phyloP scores from a whole-genome alignment of 768 basidiomycete genomes.

The Arthromyces matolae region DNA sequence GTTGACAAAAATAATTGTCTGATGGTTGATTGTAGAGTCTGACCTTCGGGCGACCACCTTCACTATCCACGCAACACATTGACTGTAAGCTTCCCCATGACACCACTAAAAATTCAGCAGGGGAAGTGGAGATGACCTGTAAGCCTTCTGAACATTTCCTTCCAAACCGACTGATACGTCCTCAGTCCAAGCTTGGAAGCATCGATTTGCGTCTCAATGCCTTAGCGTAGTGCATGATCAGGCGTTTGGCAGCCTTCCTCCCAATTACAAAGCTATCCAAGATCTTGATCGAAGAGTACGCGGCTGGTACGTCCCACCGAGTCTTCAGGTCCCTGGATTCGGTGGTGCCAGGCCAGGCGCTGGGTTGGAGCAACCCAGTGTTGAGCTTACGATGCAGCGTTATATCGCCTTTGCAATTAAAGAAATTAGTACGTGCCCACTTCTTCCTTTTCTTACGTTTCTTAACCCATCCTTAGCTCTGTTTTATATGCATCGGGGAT shows the following conservation, averaged over 20 bases:
- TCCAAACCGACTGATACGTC: background rate
- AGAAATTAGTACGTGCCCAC: slow-evolving; percentile 54
- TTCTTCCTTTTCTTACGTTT: background rate
- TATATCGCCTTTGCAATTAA: slow-evolving; percentile 64
- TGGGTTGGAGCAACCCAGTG: slow-evolving; percentile 43
- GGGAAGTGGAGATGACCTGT: slow-evolving; percentile 64
- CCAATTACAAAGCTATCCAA: slow-evolving; percentile 57
- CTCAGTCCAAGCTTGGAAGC: slow-evolving; percentile 67
- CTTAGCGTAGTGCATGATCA: slow-evolving; percentile 63
- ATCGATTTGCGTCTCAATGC: slow-evolving; percentile 59
- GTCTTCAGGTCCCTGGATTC: slow-evolving; percentile 63
- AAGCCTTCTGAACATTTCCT: slow-evolving; percentile 24
- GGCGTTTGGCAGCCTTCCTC: slow-evolving; percentile 60
- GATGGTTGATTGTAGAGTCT: slow-evolving; percentile 45
- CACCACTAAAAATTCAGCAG: slow-evolving; percentile 38
- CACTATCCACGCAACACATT: slow-evolving; percentile 53
- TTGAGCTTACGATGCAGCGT: slow-evolving; percentile 64
- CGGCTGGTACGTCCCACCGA: slow-evolving; percentile 59
- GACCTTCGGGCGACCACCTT: slow-evolving; percentile 69
- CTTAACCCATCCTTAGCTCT: slow-evolving; percentile 37
- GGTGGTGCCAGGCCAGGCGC: slow-evolving; percentile 41
- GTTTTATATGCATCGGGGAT: slow-evolving; percentile 74
- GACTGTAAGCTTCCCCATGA: slow-evolving; percentile 52
- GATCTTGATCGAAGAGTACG: slow-evolving; percentile 67
- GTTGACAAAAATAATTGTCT: too few species aligned